Base-by-base conservation (phyloP, 2,329 filamentous ascomycete species). In the Epichloe hybrida region DNA sequence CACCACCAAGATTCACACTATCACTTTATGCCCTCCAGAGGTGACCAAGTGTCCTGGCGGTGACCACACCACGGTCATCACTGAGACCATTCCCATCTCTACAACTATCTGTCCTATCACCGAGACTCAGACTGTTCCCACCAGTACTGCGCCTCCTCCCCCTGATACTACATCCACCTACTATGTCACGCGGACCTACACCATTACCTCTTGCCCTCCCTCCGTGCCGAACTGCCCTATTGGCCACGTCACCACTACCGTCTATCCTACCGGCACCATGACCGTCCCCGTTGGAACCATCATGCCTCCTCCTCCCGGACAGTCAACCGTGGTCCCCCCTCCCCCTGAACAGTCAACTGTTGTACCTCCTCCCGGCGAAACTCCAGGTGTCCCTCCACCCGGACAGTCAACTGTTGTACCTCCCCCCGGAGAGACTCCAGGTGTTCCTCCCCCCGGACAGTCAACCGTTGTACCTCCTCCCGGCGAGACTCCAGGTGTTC, bases 71-170 rank as follows among this genome's bases (percentile, higher is more conserved):
- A 59, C 60, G 1, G 49, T 46, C 46, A 48, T 57, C 48, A 66
- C 61, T 7, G 56, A 63, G 55, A 65, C 64, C n/a, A 54, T 61
- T 31, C 21, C 57, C 21, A 49, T 64, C 45, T 69, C 64, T 38
- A 72, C 69, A 42, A 72, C 70, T 5, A 61, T 72, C 50, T 72
- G 69, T 64, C 70, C 71, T 11, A 63, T 72, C 48, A 63, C 61
- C 17, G 49, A 49, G 49, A 47, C 54, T 43, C 35, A 34, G 23
- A n/a, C 31, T 46, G 21, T 43, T 27, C 34, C 52, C 9, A 49
- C 27, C 50, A 40, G 41, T 27, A 9, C 13, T n/a, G 6, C 35
- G 15, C 31, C 48, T 20, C 35, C 41, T 11, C 21, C 36, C 48
- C 31, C 40, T 35, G 52, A 9, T 35, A 41, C 20, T 3, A 53